Base-by-base conservation (phyloP, 129 eudicot species). In the Silybum marianum region DNA sequence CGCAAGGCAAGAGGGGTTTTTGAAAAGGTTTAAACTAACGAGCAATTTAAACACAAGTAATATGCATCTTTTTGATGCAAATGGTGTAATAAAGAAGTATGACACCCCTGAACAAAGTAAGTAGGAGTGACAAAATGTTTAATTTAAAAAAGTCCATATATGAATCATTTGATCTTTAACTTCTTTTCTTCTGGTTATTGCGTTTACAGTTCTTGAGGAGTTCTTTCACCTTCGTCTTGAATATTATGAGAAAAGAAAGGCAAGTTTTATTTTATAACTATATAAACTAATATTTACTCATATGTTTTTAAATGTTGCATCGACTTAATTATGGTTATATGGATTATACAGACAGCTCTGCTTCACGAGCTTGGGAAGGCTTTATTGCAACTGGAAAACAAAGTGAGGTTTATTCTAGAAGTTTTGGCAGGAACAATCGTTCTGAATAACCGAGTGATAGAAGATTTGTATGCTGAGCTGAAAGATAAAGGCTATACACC, bases 51-150 rank as follows among this genome's bases (percentile, higher is more conserved):
- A 90, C 91, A 95, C 95, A 13, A 87, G 91, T 44, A 95, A 95
- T 84, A 95, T 95, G 99, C 99, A 95, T 78, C 89, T 95, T 23
- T 95, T 95, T 82, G 97, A 95, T 79, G 46, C 92, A 7, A 85
- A 88, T 22, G 97, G 97, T 32, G 87, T 86, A 10, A 92, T 95
- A 44, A 92, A 90, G 92, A 92, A 89, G 84, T 95, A 95, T 79
- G 97, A 92, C 39, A 79, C 83, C 62, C 93, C 98, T 73, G 98
- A 94, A 85, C 92, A 94, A 81, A 92, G 97, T 92, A 91, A 9
- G 96, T 34, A 9, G 25, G 23, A 11, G n/a, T 6, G 16, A 39
- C 6, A 28, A 7, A 44, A 2, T 19, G n/a, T 58, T 10, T 22
- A 58, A 58, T 58, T 18, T n/a, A 2, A 58, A 22, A 58, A 58